Percentiles rank a stretch among this genome's conserved stretches.
These are phyloP conservation scores for Umbellularia californica DNA, from an alignment of 164 flowering plant genomes.

Conservation along the genomic window DNA sequence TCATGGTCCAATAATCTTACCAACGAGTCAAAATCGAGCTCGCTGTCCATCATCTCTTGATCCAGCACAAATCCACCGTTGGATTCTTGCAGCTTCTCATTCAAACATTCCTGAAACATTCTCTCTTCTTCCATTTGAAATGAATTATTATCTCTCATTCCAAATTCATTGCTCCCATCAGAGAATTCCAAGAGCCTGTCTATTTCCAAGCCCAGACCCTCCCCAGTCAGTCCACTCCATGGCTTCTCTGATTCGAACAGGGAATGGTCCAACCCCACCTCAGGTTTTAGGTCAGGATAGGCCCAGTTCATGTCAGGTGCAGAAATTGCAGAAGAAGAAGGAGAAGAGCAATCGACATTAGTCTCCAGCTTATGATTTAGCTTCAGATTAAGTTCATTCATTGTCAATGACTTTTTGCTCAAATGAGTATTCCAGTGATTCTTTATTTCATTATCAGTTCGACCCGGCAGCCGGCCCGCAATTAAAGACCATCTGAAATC, in stretches of 20 bases:
- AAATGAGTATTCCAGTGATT: conserved; percentile 26
- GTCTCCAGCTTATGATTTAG: conserved; percentile 6
- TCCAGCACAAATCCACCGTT: neutral
- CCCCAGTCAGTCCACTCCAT: neutral
- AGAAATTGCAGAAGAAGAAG: neutral
- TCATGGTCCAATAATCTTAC: conserved; percentile 5
- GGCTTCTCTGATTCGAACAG: neutral
- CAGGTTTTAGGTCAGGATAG: neutral
- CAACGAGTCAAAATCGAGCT: conserved; percentile 5
- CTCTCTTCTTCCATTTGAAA: neutral
- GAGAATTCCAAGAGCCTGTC: conserved; percentile 10
- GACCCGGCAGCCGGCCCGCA: conserved; percentile 19
- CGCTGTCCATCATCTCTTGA: neutral
- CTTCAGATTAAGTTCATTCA: conserved; percentile 17
- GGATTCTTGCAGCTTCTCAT: conserved; percentile 1
- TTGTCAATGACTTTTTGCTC: conserved; percentile 24
- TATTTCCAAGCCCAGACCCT: conserved; percentile 3
- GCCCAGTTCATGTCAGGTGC: neutral
- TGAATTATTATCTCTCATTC: neutral
- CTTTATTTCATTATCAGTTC: conserved; percentile 22
- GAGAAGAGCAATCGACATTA: neutral
- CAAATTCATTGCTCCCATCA: neutral
- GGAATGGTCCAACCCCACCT: neutral
- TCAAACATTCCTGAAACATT: neutral
- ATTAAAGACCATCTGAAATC: conserved; percentile 19